Conservation (phyloP, 1,284 basidiomycete genomes). For the Termitomyces sp. region DNA sequence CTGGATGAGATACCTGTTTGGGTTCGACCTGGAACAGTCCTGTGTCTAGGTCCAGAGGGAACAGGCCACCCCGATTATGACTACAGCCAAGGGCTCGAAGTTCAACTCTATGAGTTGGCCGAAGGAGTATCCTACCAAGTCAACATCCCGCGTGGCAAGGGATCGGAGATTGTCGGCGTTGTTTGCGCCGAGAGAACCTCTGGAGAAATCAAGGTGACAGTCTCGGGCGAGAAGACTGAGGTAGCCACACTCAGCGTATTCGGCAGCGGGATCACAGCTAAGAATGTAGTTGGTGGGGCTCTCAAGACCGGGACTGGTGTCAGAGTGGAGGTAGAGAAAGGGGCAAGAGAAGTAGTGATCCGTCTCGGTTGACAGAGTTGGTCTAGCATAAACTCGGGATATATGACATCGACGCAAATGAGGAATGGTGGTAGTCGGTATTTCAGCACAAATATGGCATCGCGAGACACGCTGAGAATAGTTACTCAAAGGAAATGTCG, state of each 20-base stretch:
- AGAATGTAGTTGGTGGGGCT: constrained; percentile 15
- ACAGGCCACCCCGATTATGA: constrained; percentile 64
- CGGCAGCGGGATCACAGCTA: constrained; percentile 14
- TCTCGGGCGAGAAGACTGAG: constrained; percentile 15
- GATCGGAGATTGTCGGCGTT: constrained; percentile 31
- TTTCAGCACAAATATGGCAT: not conserved
- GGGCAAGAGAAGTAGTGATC: constrained; percentile 15
- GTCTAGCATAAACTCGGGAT: not conserved
- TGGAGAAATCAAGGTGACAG: constrained; percentile 24
- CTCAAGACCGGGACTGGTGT: constrained; percentile 8
- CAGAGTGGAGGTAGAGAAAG: constrained; percentile 16
- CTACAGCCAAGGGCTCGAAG: constrained; percentile 45
- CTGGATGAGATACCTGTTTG: constrained; percentile 62
- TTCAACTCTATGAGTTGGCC: constrained; percentile 48
- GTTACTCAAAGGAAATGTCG: not conserved
- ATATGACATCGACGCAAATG: not conserved
- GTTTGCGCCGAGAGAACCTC: constrained; percentile 30
- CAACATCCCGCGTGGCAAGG: constrained; percentile 40
- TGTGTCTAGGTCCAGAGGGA: constrained; percentile 51
- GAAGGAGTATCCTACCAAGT: constrained; percentile 38
- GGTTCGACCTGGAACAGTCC: constrained; percentile 53
- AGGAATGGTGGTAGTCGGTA: not conserved
- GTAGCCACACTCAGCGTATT: constrained; percentile 15
- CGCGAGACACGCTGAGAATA: not conserved
- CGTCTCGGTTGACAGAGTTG: constrained; percentile 12